These are phyloP conservation scores for Phytophthora kernoviae DNA, from an alignment of 352 stramenopile genomes.

Conservation along the genomic window DNA sequence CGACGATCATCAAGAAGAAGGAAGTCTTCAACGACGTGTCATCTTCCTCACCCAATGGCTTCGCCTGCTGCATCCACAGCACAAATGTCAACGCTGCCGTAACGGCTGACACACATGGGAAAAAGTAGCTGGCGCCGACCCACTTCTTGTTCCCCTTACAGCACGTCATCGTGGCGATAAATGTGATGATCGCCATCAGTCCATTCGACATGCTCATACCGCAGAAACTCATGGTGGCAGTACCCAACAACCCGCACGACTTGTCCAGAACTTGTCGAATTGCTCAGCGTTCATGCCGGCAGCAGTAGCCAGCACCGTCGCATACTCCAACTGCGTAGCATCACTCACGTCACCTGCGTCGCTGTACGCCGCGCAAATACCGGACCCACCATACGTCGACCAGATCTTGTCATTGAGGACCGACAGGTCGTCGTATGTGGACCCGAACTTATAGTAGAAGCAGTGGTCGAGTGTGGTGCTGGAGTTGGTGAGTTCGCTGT, in stretches of 20 bases:
- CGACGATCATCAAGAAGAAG: slow-evolving; percentile 65
- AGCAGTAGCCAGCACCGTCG: slow-evolving; percentile 35
- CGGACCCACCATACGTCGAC: slow-evolving; percentile 51
- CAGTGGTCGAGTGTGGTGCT: slow-evolving; percentile 53
- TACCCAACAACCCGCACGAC: slow-evolving; percentile 50
- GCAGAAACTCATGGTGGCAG: slow-evolving; percentile 46
- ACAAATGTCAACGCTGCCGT: slow-evolving; percentile 31
- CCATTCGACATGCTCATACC: slow-evolving; percentile 44
- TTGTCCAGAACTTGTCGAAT: slow-evolving; percentile 68
- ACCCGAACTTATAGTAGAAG: slow-evolving; percentile 66
- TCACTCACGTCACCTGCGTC: slow-evolving; percentile 33
- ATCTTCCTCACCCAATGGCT: slow-evolving; percentile 57
- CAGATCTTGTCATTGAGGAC: slow-evolving; percentile 33
- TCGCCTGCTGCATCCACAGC: slow-evolving; percentile 54
- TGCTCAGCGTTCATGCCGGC: slow-evolving; percentile 48
- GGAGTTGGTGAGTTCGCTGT: slow-evolving; percentile 51
- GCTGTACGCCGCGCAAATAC: slow-evolving; percentile 54
- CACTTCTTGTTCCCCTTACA: slow-evolving; percentile 25
- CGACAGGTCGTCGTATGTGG: slow-evolving; percentile 43
- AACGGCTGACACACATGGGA: slow-evolving; percentile 14
- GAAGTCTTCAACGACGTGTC: slow-evolving; percentile 56
- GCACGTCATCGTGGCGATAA: slow-evolving; percentile 65
- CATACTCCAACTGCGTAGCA: slow-evolving; percentile 31
- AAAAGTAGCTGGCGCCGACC: slow-evolving; percentile 23
- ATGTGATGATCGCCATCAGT: slow-evolving; percentile 50